Evolutionary conservation across 768 basidiomycete genomes (phyloP).

Genomic region (Tylopilus rubrobrunneus): DNA sequence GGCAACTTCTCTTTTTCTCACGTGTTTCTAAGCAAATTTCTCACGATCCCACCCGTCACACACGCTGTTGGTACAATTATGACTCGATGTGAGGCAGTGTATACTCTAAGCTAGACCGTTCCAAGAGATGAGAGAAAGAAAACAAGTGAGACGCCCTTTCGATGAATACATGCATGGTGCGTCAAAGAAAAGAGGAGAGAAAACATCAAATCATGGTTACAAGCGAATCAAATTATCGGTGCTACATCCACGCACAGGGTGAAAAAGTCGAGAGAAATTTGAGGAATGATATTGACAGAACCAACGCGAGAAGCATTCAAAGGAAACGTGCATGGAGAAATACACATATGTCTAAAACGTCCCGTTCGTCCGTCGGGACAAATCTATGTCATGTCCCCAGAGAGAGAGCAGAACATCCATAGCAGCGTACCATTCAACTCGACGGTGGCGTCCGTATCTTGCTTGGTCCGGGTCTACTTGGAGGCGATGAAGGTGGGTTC

Average conservation of each 20-base stretch:
- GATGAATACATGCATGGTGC: slow-evolving; percentile 19
- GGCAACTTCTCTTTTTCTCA: slow-evolving; percentile 9
- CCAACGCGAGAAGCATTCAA: background rate
- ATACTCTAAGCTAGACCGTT: slow-evolving; percentile 26
- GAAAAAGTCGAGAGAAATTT: too few species aligned
- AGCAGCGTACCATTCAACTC: slow-evolving; percentile 9
- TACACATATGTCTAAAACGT: slow-evolving; percentile 22
- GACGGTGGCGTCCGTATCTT: slow-evolving; percentile 18
- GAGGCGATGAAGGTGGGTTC: slow-evolving; percentile 19
- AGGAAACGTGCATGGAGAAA: slow-evolving; percentile 5
- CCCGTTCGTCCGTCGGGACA: slow-evolving; percentile 17
- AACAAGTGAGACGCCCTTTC: slow-evolving; percentile 2
- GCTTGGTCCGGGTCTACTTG: slow-evolving; percentile 25
- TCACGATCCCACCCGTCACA: background rate
- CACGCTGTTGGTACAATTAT: slow-evolving; percentile 22
- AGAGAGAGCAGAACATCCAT: slow-evolving; percentile 1
- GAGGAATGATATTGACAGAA: background rate
- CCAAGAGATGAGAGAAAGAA: slow-evolving; percentile 12
- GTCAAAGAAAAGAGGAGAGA: background rate
- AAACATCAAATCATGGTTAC: background rate
- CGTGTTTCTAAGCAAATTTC: slow-evolving; percentile 5
- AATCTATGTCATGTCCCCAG: slow-evolving; percentile 18
- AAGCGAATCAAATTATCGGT: background rate
- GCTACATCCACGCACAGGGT: slow-evolving; percentile 6
- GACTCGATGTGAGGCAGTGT: slow-evolving; percentile 10